Evolutionary conservation across 192 early-diverging fungal species (phyloP).

Genomic region (Podila clonocystis): DNA sequence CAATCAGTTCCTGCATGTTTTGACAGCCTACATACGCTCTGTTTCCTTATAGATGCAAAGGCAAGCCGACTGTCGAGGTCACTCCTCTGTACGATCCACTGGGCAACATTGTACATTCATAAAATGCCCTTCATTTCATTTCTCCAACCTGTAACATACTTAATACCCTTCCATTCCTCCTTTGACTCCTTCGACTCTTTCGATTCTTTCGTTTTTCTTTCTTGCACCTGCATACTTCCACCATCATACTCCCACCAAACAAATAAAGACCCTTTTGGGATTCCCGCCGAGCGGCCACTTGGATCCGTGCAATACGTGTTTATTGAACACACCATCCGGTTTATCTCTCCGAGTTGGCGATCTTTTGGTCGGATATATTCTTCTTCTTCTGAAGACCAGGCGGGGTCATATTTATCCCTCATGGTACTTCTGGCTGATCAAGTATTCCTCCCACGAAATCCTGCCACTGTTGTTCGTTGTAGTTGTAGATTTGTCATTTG

Average conservation of each 20-base stretch:
- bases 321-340: no score
- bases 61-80: slow-evolving; percentile 39
- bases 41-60: slow-evolving; percentile 20
- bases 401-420: slow-evolving; percentile 17
- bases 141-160: background rate
- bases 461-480: slow-evolving; percentile 48
- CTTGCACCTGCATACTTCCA: background rate
- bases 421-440: slow-evolving; percentile 61
- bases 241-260: background rate
- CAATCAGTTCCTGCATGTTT: background rate
- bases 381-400: background rate
- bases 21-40: background rate
- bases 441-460: slow-evolving; percentile 66
- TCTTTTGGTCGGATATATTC: background rate
- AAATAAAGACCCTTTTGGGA: background rate
- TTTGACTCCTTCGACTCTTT: no score
- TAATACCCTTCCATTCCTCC: background rate
- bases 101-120: slow-evolving; percentile 25
- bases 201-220: no score
- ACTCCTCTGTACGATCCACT: slow-evolving; percentile 40
- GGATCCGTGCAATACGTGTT: no score
- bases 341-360: no score
- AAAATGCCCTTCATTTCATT: background rate
- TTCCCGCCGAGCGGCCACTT: no score
- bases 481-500: no score